Evolutionary conservation across 768 basidiomycete species (phyloP), one percentile per base, ranked within the genome.

Genomic region (Xerocomus potaroensis): DNA sequence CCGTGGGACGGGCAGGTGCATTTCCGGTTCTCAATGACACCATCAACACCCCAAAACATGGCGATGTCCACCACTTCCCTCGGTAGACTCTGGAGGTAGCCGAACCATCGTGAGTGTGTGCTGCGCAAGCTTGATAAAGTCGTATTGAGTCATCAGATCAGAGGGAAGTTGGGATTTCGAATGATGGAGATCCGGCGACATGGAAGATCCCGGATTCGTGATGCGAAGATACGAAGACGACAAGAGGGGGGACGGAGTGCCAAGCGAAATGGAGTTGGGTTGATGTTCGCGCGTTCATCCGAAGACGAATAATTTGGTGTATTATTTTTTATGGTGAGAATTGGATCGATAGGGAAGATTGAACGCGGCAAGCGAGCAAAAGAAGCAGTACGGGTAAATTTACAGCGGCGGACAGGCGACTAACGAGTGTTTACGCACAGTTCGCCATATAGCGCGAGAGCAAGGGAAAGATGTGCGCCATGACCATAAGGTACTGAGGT

Each of bases 21-120:
- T 16, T 44, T 15, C 30, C 10, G 49, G 19, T 50, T 35, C 18
- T 51, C 41, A 21, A 57, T 41, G 47, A 54, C 60, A 45, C 62
- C 56, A 33, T 57, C 50, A 44, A 52, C 48, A 45, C 60, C 68
- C 87, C 86, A 87, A 53, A 87, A 78, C 16, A 82, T 49, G 27
- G 83, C 81, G 26, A 86, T 70, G 47, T 80, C 77, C 18, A 83
- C 76, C 5, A 61, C 58, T 33, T 63, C 60, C 34, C 58, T 48
- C n/a, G 84, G 81, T 6, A 89, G 69, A 10, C 80, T 80, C 53
- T 83, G 77, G 5, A 89, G 59, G 64, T 88, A 89, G 36, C 75
- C 78, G 53, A 64, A 71, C 83, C 84, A 89, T 34, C 68, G 69
- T 8, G 86, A 87, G 21, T 45, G 43, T 37, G 60, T 35, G 29